phyloP scores from a whole-genome alignment of 495 filamentous ascomycete genomes.

The Copromyces sp. region DNA sequence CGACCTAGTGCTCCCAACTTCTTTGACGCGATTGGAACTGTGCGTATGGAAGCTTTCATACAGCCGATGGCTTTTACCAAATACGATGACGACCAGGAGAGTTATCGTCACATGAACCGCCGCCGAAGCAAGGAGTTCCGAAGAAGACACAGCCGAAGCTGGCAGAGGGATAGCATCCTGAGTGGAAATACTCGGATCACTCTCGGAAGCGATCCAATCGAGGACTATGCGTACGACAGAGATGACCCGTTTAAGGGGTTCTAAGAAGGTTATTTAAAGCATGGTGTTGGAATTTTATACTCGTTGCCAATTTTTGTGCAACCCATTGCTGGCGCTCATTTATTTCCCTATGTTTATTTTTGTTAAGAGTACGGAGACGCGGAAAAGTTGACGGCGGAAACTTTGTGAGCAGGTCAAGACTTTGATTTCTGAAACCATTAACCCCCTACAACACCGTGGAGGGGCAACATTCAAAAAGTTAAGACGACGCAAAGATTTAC shows the following conservation, averaged over 20 bases:
- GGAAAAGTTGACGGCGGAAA: background rate
- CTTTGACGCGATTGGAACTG: conserved; percentile 74
- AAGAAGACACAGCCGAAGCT: conserved; percentile 38
- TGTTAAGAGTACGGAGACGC: background rate
- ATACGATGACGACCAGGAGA: conserved; percentile 39
- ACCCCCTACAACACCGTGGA: background rate
- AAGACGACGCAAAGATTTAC: background rate
- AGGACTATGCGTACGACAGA: conserved; percentile 33
- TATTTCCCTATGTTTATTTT: background rate
- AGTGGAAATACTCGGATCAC: conserved; percentile 36
- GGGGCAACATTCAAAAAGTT: background rate
- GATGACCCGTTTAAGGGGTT: conserved; percentile 42
- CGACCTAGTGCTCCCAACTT: conserved; percentile 43
- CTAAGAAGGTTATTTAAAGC: conserved; percentile 12
- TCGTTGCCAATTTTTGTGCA: background rate
- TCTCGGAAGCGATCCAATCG: conserved; percentile 22
- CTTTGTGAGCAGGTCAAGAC: background rate
- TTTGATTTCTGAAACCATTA: background rate
- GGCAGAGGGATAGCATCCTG: conserved; percentile 38
- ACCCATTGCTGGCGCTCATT: background rate
- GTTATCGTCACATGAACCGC: conserved; percentile 29
- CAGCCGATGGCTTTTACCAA: conserved; percentile 40
- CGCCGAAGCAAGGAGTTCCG: conserved; percentile 40
- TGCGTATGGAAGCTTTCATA: conserved; percentile 96
- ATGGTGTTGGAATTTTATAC: background rate